Evolutionary conservation across 2,329 filamentous ascomycete species (phyloP), one percentile per base, ranked within the genome.

Genomic region (Pseudocercospora crystallina): DNA sequence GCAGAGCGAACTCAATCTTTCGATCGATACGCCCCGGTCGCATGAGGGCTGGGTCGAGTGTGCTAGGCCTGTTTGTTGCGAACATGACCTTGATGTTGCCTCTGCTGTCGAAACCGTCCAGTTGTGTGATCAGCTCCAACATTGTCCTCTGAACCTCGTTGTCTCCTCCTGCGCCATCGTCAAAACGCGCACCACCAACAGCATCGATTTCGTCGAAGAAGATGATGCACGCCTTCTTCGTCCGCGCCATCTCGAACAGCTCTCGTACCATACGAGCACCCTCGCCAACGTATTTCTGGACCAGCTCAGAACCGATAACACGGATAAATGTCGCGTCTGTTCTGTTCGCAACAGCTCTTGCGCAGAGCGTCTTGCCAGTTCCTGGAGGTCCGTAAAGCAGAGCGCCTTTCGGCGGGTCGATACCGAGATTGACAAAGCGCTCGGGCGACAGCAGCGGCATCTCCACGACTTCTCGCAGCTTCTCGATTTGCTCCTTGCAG

Each of bases 21-120:
- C 94, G 84, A 73, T 97, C 92, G 66, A 97, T 97, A 81, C 92
- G 91, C 30, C 92, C 92, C 9, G 92, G 92, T 76, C 92, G 83
- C 90, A 97, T 96, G 59, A 97, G 80, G 2, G 92, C 92, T n/a
- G 92, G 92, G 69, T 97, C 92, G 48, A 97, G 80, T 3, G 92
- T 97, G 3, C 90, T 96, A 2, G 92, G 92, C 71, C 92, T 82
- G 80, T 97, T 97, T 69, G 92, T 97, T 51, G 92, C 92, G 68
- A 97, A 97, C 92, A 97, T 97, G 73, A 97, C 92, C 76, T 97
- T 97, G 80, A 97, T 97, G 74, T 97, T 97, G 71, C 92, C 92
- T 71, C 92, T 82, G 42, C 90, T 89, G 68, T 97, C 92, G 77
- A 97, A 97, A 57, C 92, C 92, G 67, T 97, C 92, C 40, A 97